Evolutionary conservation across 495 filamentous ascomycete species (phyloP), one percentile per base, ranked within the genome.

Genomic region (Podospora conica): DNA sequence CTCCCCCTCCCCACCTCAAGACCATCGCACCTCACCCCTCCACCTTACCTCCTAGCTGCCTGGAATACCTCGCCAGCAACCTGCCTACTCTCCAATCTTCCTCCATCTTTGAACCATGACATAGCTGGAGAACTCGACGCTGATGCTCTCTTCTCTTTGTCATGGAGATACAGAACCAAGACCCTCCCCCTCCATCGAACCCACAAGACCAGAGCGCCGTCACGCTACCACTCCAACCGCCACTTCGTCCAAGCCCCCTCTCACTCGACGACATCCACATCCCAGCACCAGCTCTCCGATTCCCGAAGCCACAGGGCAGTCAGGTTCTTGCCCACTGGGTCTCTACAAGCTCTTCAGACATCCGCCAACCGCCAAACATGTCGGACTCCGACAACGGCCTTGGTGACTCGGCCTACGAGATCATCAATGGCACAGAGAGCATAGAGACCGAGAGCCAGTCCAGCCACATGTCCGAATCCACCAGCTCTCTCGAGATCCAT

Each of bases 331-430:
- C 79, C 69, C 78, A 75, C 74, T 86, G 82, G 82, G 70, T 86
- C 28, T 81, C 79, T 1, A 78, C 74, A 56, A 83, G 79, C 66
- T 76, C 77, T n/a, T 79, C 80, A 25, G 76, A 80, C 68, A 81
- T 81, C 31, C 81, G 82, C 77, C 78, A 81, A 58, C 69, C 74
- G 4, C 73, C 75, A 63, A 79, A 58, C 65, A 73, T 81, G 60
- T 76, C 76, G 48, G 79, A 79, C 28, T 77, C 80, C 33, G 73
- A 74, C 63, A 81, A 72, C 18, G 40, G 40, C 69, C 75, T 87
- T 53, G 77, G 80, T 67, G 85, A 86, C 67, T 85, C 85, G 66
- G 75, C 83, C 56, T 88, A 85, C 68, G 84, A 86, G 58, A 77
- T 87, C 55, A 80, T 88, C 70, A 74, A 78, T 24, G 75, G 78